Base-by-base conservation (phyloP, 768 basidiomycete genomes). In the Leccinum ochraceum region DNA sequence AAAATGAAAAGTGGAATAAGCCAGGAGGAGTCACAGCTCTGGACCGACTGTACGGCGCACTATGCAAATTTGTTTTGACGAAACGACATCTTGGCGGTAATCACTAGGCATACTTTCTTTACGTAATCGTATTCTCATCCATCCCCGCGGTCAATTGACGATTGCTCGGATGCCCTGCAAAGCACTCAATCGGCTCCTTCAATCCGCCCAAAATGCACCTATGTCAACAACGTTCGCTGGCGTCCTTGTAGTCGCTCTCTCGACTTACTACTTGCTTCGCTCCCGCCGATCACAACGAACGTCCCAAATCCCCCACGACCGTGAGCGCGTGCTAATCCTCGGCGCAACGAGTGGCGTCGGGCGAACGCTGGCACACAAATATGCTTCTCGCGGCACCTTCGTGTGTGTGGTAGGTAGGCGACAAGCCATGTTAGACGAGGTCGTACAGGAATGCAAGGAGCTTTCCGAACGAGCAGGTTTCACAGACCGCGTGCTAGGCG, bases 271-370 rank as follows among this genome's bases (percentile, higher is more conserved):
- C 48, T 51, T 75, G 32, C 6, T 62, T 37, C 63, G 39, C 16
- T 60, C 59, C 10, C 59, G 63, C 2, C 56, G 68, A 11, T 66
- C 65, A 0, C 69, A 58, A 44, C 78, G 82, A 32, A 70, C 69
- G 3, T 55, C 61, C 26, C 77, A 75, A 57, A 65, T 89, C 8
- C 67, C 77, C 8, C 76, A 71, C n/a, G 57, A 57, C 1, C 62
- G 78, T 3, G 94, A 96, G 69, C 84, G 92, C 0, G 88, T 95
- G 6, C 71, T 97, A 2, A 78, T 97, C 53, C 72, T 97, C 7
- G 95, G 95, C 6, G 93, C 89, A 1, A 89, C 91, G 2, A 88
- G 88, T 52, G 95, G 95, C 0, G 86, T 96, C 26, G 95, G 95
- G 1, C 80, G 82, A 48, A 78, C 82, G 4, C 76, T 95, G 49